Evolutionary conservation across 2,329 filamentous ascomycete species (phyloP).

Genomic region (Colletotrichum endophyticum): DNA sequence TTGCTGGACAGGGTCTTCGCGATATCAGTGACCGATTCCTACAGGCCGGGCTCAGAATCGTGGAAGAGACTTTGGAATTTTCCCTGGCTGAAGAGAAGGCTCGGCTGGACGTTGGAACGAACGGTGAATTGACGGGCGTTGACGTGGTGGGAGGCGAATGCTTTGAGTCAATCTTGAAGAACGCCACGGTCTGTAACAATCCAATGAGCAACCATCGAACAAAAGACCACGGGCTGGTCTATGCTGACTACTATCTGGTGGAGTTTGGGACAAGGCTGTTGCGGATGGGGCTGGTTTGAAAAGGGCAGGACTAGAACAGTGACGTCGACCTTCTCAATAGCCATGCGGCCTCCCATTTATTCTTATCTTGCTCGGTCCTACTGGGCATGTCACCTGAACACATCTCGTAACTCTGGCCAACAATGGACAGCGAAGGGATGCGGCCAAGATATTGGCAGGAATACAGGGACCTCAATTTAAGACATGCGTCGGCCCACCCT

Average conservation of each 20-base stretch:
- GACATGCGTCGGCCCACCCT: background rate
- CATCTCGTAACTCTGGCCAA: background rate
- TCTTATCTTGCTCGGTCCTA: background rate
- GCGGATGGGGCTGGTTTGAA: constrained; percentile 28
- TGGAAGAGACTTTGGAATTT: background rate
- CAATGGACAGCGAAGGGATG: background rate
- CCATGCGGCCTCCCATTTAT: background rate
- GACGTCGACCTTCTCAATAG: background rate
- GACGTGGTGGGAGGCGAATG: background rate
- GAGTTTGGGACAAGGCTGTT: constrained; percentile 51
- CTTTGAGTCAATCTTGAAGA: background rate
- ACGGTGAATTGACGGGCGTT: background rate
- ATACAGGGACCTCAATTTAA: background rate
- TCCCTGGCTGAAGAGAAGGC: background rate
- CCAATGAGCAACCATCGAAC: constrained; percentile 25
- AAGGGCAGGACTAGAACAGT: background rate
- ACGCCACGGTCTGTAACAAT: constrained; percentile 22
- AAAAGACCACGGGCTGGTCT: constrained; percentile 44
- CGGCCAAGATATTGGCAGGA: background rate
- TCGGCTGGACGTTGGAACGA: background rate
- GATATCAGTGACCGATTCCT: background rate
- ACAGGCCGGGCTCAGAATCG: background rate
- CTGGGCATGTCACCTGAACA: background rate
- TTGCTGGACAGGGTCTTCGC: constrained; percentile 22
- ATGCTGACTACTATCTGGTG: constrained; percentile 51